These are phyloP conservation scores for Plasmodium billcollinsi DNA, from an alignment of 169 alveolate genomes.

Conservation along the genomic window DNA sequence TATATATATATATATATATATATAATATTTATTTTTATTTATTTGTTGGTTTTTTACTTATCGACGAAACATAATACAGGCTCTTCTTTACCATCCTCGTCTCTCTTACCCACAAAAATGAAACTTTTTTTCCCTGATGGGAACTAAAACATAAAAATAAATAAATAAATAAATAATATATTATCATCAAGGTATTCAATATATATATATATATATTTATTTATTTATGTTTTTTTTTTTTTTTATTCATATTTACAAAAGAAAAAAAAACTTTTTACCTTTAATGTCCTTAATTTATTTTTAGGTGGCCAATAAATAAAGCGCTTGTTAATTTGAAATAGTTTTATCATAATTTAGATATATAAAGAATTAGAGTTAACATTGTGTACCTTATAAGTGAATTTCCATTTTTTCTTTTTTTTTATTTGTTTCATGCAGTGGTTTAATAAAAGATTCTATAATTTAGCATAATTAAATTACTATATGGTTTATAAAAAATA, in stretches of 20 bases:
- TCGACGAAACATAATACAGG: slow-evolving; percentile 87
- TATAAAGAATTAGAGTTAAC: neutral
- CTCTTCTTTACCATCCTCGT: slow-evolving; percentile 87
- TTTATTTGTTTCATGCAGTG: neutral
- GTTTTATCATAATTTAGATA: slow-evolving; percentile 19
- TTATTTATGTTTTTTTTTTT: neutral
- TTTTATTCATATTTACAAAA: neutral
- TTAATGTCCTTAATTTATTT: slow-evolving; percentile 73
- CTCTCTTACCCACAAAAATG: slow-evolving; percentile 86
- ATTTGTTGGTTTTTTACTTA: slow-evolving; percentile 65
- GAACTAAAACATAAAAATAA: slow-evolving; percentile 48
- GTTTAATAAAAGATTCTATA: no score
- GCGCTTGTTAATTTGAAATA: slow-evolving; percentile 67
- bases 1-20: neutral
- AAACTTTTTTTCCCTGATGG: slow-evolving; percentile 87
- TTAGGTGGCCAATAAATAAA: slow-evolving; percentile 86
- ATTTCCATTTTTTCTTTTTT: neutral
- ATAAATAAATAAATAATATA: neutral
- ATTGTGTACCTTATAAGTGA: neutral
- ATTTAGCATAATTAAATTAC: no score
- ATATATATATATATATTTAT: neutral
- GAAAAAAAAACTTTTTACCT: slow-evolving; percentile 19
- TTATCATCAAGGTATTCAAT: no score
- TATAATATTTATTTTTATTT: neutral
- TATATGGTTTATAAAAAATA: no score